These are phyloP conservation scores for Stygiomarasmius scandens DNA, from an alignment of 1,284 basidiomycete genomes.

Conservation along the genomic window DNA sequence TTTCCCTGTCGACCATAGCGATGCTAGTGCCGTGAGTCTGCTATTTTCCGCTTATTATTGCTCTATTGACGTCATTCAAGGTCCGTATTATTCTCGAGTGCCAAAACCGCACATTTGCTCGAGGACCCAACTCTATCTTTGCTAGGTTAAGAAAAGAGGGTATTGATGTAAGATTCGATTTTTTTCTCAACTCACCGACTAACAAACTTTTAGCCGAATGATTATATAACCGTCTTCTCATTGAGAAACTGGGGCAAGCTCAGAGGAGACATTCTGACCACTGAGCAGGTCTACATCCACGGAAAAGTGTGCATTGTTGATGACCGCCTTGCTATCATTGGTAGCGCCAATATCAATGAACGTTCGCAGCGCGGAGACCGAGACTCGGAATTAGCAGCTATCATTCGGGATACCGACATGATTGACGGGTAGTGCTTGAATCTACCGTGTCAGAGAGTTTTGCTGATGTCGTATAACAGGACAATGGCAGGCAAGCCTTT, in stretches of 20 bases:
- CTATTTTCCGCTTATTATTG: neutral
- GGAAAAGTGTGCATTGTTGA: constrained; percentile 94
- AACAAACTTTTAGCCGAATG: constrained; percentile 68
- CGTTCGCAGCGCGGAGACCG: constrained; percentile 94
- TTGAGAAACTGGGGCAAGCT: constrained; percentile 94
- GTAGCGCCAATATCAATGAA: constrained; percentile 99
- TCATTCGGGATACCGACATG: constrained; percentile 97
- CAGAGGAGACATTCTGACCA: constrained; percentile 82
- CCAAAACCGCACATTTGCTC: constrained; percentile 87
- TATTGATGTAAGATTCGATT: constrained; percentile 65
- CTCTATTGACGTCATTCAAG: constrained; percentile 38
- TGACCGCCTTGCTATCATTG: constrained; percentile 95
- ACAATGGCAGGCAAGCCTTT: constrained; percentile 95
- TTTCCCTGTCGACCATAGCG: constrained; percentile 89
- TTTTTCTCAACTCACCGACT: constrained; percentile 3
- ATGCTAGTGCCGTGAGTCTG: constrained; percentile 78
- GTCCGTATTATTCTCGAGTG: constrained; percentile 93
- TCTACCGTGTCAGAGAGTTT: too few relatives aligned
- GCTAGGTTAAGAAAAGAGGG: constrained; percentile 84
- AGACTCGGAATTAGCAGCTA: constrained; percentile 92
- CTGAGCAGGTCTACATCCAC: constrained; percentile 94
- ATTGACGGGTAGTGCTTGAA: constrained; percentile 88
- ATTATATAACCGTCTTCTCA: constrained; percentile 93
- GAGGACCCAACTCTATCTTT: constrained; percentile 94
- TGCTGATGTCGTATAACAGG: constrained; percentile 39